These are phyloP conservation scores for Daldinia bambusicola DNA, from an alignment of 495 filamentous ascomycete species.

Conservation along the genomic window DNA sequence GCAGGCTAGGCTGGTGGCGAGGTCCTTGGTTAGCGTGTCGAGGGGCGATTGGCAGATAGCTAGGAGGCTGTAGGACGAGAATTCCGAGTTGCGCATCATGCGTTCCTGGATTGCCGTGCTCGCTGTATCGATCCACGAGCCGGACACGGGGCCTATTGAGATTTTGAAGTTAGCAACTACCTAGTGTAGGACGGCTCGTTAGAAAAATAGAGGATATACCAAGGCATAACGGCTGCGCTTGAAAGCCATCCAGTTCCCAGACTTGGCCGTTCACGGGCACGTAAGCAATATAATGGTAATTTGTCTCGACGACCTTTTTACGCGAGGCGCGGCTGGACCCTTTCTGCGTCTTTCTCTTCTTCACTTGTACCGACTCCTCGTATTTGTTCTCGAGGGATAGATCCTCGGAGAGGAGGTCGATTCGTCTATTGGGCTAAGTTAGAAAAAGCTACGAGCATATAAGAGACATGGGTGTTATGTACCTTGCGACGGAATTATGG, in stretches of 20 bases:
- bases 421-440: slow-evolving; percentile 58
- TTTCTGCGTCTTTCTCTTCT: slow-evolving; percentile 51
- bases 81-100: slow-evolving; percentile 53
- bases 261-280: slow-evolving; percentile 78
- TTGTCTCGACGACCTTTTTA: slow-evolving; percentile 45
- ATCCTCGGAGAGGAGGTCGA: slow-evolving; percentile 83
- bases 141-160: slow-evolving; percentile 34
- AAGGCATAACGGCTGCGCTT: slow-evolving; percentile 74
- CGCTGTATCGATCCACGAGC: slow-evolving; percentile 56
- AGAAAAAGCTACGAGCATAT: background rate
- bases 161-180: background rate
- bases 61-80: slow-evolving; percentile 57
- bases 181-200: background rate
- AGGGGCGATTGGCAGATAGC: slow-evolving; percentile 58
- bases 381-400: slow-evolving; percentile 72
- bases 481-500: slow-evolving; percentile 90
- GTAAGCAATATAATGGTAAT: slow-evolving; percentile 91
- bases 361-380: slow-evolving; percentile 51
- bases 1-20: slow-evolving; percentile 51
- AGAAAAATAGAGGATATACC: slow-evolving; percentile 56
- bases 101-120: slow-evolving; percentile 52
- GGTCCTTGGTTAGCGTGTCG: slow-evolving; percentile 35
- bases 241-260: slow-evolving; percentile 92
- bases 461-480: slow-evolving; percentile 40
- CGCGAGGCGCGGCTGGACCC: slow-evolving; percentile 22